These are phyloP conservation scores for Ochromonas danica DNA, from an alignment of 108 stramenopile genomes.

Conservation along the genomic window DNA sequence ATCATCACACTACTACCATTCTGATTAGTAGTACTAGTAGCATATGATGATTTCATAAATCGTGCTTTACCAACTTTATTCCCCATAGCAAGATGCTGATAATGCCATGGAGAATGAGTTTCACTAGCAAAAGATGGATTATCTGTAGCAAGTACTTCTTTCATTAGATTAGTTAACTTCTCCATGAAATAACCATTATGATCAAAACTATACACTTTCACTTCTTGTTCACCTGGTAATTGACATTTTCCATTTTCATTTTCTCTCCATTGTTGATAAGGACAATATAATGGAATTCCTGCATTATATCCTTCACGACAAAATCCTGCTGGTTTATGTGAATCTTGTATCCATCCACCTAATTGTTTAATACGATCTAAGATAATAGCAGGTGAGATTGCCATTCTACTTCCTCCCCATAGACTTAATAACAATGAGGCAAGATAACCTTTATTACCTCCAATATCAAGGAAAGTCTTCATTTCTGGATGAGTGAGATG, in stretches of 20 bases:
- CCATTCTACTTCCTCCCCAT: not conserved
- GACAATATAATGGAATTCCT: not conserved
- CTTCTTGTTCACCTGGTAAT: not conserved
- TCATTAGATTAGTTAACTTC: too few species aligned
- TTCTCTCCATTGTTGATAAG: not conserved
- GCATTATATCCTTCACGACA: not conserved
- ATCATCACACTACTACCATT: not conserved
- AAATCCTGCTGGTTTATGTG: not conserved
- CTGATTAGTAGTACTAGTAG: not conserved
- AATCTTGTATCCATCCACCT: not conserved
- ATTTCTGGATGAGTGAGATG: not conserved
- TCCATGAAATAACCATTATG: too few species aligned
- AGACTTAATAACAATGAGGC: not conserved
- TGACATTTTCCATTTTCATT: not conserved
- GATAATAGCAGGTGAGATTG: not conserved
- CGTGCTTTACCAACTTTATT: not conserved
- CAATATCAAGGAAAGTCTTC: not conserved
- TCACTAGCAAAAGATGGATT: too few species aligned
- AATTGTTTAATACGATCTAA: not conserved
- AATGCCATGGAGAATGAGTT: not conserved
- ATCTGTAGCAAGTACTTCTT: too few species aligned
- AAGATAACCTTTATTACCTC: slow-evolving; percentile 18
- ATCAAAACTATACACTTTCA: not conserved
- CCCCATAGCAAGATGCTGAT: not conserved
- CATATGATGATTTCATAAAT: not conserved